Conservation (phyloP, 345 rosid species). For the Odontarrhena argentea region DNA sequence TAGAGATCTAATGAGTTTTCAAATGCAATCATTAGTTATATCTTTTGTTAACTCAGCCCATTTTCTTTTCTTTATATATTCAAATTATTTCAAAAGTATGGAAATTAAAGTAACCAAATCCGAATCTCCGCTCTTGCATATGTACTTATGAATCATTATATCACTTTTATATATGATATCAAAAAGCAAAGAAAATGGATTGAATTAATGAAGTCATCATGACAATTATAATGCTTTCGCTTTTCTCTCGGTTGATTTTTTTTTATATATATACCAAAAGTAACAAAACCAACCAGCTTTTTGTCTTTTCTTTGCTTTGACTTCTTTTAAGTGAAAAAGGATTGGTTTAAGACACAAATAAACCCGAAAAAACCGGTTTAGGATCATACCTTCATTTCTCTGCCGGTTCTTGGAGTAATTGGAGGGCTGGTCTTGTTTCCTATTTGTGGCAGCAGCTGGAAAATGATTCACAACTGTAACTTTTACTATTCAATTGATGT, state of each 20-base stretch:
- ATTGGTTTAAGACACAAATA: slow-evolving; percentile 29
- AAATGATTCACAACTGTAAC: slow-evolving; percentile 1
- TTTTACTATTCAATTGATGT: neutral
- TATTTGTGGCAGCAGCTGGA: slow-evolving; percentile 47
- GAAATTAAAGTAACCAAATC: slow-evolving; percentile 1
- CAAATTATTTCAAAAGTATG: slow-evolving; percentile 2
- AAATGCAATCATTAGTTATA: no score
- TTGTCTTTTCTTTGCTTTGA: slow-evolving; percentile 15
- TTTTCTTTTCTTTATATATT: neutral
- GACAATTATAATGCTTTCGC: slow-evolving; percentile 29
- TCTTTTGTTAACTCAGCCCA: no score
- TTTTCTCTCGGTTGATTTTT: slow-evolving; percentile 26
- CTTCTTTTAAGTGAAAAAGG: slow-evolving; percentile 23
- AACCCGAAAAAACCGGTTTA: slow-evolving; percentile 19
- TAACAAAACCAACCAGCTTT: slow-evolving; percentile 31
- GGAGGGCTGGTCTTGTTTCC: slow-evolving; percentile 52
- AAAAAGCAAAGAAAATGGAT: slow-evolving; percentile 5
- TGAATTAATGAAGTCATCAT: slow-evolving; percentile 28
- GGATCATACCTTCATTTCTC: slow-evolving; percentile 70
- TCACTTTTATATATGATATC: slow-evolving; percentile 5
- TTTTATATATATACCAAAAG: slow-evolving; percentile 24
- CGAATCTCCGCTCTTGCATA: slow-evolving; percentile 2
- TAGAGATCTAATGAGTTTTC: neutral
- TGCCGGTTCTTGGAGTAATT: slow-evolving; percentile 76
- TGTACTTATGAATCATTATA: neutral